Evolutionary conservation across 345 rosid species (phyloP), one percentile per base, ranked within the genome.

Genomic region (Microthlaspi erraticum): DNA sequence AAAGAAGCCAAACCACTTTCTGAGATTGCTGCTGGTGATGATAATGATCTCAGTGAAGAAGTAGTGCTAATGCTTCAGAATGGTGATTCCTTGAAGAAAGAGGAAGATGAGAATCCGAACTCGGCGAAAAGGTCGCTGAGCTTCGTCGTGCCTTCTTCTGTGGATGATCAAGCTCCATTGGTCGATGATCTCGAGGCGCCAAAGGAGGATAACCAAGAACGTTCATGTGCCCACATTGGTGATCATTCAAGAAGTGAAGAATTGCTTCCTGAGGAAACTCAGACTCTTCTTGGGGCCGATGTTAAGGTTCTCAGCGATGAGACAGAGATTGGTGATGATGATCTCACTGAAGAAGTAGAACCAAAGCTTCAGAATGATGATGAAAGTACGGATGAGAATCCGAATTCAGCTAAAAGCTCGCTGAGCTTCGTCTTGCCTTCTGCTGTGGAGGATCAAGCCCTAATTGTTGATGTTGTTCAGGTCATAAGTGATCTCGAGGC

Each of bases 1-100:
- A 67, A 83, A 10, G 79, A 68, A n/a, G 45, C 5, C 36, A 81
- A 82, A 64, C 48, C 64, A 69, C 68, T 45, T 55, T 26, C 58
- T 4, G 11, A 60, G 9, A 36, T 41, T 46, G 16, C 20, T 43
- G 58, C 32, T 71, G 56, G 5, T 31, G 58, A 37, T 71, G 56
- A 8, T 31, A 70, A 50, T 17, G 52, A 57, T 60, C 32, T 73
- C 8, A 41, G 23, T 43, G 39, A 32, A 29, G 67, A 60, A 13
- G 60, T 60, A 70, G 60, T 60, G 50, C 52, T 23, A 17, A 29
- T 29, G 42, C 50, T 37, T 59, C 59, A 48, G 33, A 57, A 17
- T 49, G 60, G 6, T 38, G 51, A 39, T 49, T 49, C 26, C 23
- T 8, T 60, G 34, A 33, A 70, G 74, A 50, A 70, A 61, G 61